Evolutionary conservation across 805 yeast genomes (phyloP), one percentile per base, ranked within the genome.

Genomic region (Candida ulmi): DNA sequence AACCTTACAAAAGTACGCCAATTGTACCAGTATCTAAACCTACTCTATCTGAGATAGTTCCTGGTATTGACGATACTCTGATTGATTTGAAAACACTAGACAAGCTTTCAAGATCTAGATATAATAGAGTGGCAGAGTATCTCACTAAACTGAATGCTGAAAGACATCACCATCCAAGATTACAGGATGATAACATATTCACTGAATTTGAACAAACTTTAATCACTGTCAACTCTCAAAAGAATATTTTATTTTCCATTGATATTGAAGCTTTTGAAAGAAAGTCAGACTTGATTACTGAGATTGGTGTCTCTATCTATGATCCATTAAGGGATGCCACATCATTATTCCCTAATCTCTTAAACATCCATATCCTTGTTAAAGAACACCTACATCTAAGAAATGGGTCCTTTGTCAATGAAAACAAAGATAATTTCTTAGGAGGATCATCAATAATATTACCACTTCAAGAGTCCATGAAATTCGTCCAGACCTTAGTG

Each of bases 231-330:
- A 52, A 52, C 38, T 35, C 39, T 7, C 39, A 35, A 12, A 24
- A 35, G 6, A 47, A 44, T 25, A 31, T 42, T 3, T 31, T 54
- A 11, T 61, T 77, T 36, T 62, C 72, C 12, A 56, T 78, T 33
- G 84, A 78, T 53, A 61, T 76, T 2, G 85, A 78, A 52, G 82
- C 82, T 1, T 76, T 57, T 60, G 84, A 78, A 49, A 44, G 49
- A 18, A 57, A 71, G 44, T 60, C 58, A 12, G 50, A 60, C 17
- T 41, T 57, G 8, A 61, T 78, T 8, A 77, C 82, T 0, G 84
- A 78, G 48, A 67, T 78, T 34, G 84, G 84, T 1, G 62, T 78
- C 2, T 60, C 78, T 5, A 69, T 78, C 2, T 76, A 67, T 51
- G 81, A 78, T 46, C 83, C 83, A 5, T 51, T 71, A 18, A 63